Base-by-base conservation (phyloP, 2,329 filamentous ascomycete genomes). In the Apiospora phragmitis region DNA sequence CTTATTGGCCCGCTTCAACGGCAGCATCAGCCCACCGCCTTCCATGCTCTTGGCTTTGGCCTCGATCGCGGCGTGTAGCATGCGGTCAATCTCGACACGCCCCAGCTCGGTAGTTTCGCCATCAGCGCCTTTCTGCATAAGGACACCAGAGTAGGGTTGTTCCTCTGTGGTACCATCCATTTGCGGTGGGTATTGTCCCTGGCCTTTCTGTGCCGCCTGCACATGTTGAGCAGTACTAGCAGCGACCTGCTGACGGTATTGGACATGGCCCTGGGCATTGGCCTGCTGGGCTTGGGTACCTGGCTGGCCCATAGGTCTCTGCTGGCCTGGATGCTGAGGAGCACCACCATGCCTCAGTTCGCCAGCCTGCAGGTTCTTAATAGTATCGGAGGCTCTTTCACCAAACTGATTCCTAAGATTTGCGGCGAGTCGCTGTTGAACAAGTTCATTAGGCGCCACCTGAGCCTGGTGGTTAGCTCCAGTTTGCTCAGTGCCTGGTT, bases 1-100 rank as follows among this genome's bases (percentile, higher is more conserved):
- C 71, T 70, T 29, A 14, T 9, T n/a, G 62, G 59, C 73, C 70
- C 71, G 72, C 74, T 87, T 85, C 14, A 94, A 85, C 1, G 93
- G 91, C 24, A 94, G 80, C 92, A 95, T 94, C 71, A 95, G 83
- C 9, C 93, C 90, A 62, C 90, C 93, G 67, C 90, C 93, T 78
- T 95, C 91, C 85, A 94, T 91, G 73, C 85, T 85, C 79, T 88
- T 90, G 11, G 91, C 91, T 74, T 88, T 87, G 65, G 89, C 87
- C 69, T 89, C 86, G 72, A 95, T 90, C 75, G 91, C 89, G 68
- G 87, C 85, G 74, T 93, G 92, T 75, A 95, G 88, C 77, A 93
- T 83, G 65, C 85, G 83, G 77, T 95, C 93, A 72, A 94, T 90
- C 69, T 91, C 89, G 6, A 90, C 80, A 68, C 88, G 85, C 32